Conservation (phyloP, 495 filamentous ascomycete species). For the Neurospora sp. region DNA sequence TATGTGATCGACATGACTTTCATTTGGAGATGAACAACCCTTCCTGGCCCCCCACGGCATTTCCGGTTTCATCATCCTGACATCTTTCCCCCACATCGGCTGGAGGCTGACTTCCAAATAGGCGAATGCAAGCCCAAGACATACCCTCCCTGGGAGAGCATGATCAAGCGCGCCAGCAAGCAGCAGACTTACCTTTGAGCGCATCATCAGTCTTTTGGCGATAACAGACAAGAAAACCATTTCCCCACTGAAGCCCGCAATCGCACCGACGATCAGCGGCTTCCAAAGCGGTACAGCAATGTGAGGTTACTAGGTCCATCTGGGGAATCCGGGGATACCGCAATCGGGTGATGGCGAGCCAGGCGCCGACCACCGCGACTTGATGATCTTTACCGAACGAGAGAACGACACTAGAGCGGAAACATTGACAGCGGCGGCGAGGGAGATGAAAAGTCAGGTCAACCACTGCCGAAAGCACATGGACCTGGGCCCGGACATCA, state of each 20-base stretch:
- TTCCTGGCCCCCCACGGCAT: background rate
- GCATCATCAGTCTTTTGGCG: background rate
- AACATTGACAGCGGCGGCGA: background rate
- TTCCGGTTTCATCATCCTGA: background rate
- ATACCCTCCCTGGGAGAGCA: constrained; percentile 27
- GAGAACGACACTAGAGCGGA: background rate
- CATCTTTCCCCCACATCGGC: background rate
- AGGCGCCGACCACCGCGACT: background rate
- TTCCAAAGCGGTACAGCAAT: background rate
- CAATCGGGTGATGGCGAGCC: background rate
- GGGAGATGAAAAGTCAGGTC: background rate
- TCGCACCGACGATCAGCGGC: background rate
- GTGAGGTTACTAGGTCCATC: background rate
- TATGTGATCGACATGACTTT: constrained; percentile 11
- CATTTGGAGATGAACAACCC: background rate
- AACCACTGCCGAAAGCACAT: background rate
- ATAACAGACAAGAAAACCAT: background rate
- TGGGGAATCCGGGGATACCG: background rate
- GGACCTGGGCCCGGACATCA: background rate
- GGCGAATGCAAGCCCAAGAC: constrained; percentile 30
- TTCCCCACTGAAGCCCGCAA: background rate
- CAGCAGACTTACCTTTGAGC: constrained; percentile 12
- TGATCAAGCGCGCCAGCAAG: constrained; percentile 29
- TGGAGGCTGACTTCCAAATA: constrained; percentile 10
- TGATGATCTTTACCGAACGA: background rate